Base-by-base conservation (phyloP, 352 stramenopile species). In the Elongisporangium anandrum region DNA sequence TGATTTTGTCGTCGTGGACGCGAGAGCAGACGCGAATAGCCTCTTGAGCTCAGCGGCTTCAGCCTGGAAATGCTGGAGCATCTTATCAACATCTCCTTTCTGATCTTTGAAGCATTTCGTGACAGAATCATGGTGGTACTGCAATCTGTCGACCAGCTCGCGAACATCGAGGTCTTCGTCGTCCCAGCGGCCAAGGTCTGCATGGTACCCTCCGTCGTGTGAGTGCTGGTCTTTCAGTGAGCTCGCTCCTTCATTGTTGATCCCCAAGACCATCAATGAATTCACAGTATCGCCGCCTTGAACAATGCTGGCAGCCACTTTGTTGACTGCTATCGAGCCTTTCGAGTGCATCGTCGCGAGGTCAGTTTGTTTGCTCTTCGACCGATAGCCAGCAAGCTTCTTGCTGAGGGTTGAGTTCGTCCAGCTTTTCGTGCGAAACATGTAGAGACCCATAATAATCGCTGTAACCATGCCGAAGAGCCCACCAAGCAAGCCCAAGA, bases 401-500 rank as follows among this genome's bases (percentile, higher is more conserved):
- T 72, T 73, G 8, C 59, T 68, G 0, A 73, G 53, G 56, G 56
- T 39, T 10, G 76, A 62, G 51, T 80, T 73, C 23, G 79, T 77
- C 86, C 86, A 95, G 64, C 79, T 89, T 61, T 90, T 95, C 12
- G 73, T 81, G 3, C 85, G 86, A 61, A 95, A 93, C 69, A 88
- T 90, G 63, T 94, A 94, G 15, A 95, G 56, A 4, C 81, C 82
- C 16, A 63, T 73, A 53, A 95, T 95, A 9, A 97, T 68, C 8
- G 80, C 67, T 2, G 79, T 63, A 0, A 97, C 73, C 52, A 96
- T 78, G 0, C 73, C 81, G 16, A 96, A 76, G 3, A 97, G 64
- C 0, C 86, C 90, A 4, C 75, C 73, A 0, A 97, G 63, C 1
- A 97, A 53, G 0, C 84, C 85, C 0, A 81, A 60, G 29, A 97